phyloP scores from a whole-genome alignment of 768 basidiomycete species.

The Porphyrellus cyaneotinctus region DNA sequence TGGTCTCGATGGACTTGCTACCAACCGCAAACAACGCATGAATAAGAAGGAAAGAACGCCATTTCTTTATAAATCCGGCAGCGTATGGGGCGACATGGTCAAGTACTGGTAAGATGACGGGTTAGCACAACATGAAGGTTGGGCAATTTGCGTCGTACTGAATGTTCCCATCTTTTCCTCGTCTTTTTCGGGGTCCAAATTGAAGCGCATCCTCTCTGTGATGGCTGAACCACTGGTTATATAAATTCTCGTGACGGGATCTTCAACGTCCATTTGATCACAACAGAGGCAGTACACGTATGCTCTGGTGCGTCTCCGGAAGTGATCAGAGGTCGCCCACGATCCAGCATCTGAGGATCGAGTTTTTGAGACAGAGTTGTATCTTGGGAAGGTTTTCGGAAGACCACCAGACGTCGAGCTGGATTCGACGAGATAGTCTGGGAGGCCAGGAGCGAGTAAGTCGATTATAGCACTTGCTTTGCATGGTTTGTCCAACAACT shows the following conservation, averaged over 20 bases:
- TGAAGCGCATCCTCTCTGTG: background rate
- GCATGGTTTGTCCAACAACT: background rate
- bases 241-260: background rate
- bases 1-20: conserved; percentile 2
- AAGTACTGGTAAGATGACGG: background rate
- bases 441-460: conserved; percentile 14
- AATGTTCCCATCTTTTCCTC: conserved; percentile 10
- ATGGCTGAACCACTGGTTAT: too few relatives aligned
- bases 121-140: background rate
- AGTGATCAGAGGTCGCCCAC: background rate
- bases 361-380: background rate
- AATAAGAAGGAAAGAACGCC: conserved; percentile 8
- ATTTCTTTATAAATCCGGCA: conserved; percentile 2
- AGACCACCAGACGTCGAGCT: conserved; percentile 15
- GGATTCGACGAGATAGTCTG: conserved; percentile 14
- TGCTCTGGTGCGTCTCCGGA: conserved; percentile 3
- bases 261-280: background rate
- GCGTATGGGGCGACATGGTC: conserved; percentile 4
- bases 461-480: conserved; percentile 1
- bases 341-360: background rate
- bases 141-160: background rate
- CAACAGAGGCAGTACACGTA: background rate
- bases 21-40: conserved; percentile 4
- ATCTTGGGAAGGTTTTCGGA: conserved; percentile 12
- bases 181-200: conserved; percentile 4